These are phyloP conservation scores for Suillus subaureus DNA, from an alignment of 768 basidiomycete genomes.

Conservation along the genomic window DNA sequence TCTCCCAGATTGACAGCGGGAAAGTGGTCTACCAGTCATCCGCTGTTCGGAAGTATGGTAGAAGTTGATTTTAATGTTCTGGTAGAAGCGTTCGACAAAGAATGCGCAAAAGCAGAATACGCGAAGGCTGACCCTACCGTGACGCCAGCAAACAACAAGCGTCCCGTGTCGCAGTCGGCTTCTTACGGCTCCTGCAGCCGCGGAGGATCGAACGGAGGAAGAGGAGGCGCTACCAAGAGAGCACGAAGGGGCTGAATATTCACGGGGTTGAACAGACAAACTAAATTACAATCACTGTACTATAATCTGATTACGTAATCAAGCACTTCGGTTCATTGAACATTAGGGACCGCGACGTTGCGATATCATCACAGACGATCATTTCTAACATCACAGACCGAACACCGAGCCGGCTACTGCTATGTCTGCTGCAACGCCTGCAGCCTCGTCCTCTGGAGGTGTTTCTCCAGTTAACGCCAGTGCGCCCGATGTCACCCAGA, in stretches of 20 bases:
- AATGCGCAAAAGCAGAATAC: conserved; percentile 42
- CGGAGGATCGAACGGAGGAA: conserved; percentile 4
- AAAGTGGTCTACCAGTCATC: conserved; percentile 43
- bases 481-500: conserved; percentile 27
- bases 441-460: conserved; percentile 35
- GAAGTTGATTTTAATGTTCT: conserved; percentile 42
- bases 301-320: background rate
- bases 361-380: background rate
- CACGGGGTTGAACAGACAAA: background rate
- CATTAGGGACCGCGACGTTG: background rate
- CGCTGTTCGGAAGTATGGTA: conserved; percentile 48
- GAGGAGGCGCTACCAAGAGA: conserved; percentile 8
- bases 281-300: background rate
- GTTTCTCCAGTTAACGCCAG: conserved; percentile 32
- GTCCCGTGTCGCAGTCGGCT: conserved; percentile 4
- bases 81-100: conserved; percentile 42
- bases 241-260: conserved; percentile 5
- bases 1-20: conserved; percentile 45
- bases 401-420: background rate
- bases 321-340: background rate
- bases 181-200: background rate
- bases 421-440: conserved; percentile 37
- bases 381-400: background rate
- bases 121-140: conserved; percentile 10
- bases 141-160: conserved; percentile 17